Conservation (phyloP, 345 rosid genomes). For the Streptanthus diversifolius region DNA sequence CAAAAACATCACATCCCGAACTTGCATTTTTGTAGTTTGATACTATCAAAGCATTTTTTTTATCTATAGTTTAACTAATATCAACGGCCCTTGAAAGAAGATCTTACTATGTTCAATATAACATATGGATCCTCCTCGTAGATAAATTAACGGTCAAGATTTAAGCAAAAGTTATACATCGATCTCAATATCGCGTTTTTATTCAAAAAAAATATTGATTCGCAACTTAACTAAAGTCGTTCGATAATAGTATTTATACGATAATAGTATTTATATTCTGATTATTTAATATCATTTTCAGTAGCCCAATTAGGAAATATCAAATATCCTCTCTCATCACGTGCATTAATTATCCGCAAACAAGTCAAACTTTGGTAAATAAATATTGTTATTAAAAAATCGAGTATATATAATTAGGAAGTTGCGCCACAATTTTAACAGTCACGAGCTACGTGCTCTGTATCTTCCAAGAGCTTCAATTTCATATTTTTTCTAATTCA, state of each 20-base stretch:
- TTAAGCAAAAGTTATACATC: not conserved
- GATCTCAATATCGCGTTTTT: not conserved
- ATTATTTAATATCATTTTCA: not conserved
- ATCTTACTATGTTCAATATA: not conserved
- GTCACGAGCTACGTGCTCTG: slow-evolving; percentile 33
- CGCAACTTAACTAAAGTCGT: not conserved
- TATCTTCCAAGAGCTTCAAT: slow-evolving; percentile 10
- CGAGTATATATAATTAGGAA: slow-evolving; percentile 12
- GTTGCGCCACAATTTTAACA: slow-evolving; percentile 10
- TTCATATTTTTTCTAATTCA: not conserved
- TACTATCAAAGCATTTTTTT: not conserved
- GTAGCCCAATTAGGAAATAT: slow-evolving; percentile 14
- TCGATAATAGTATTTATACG: not conserved
- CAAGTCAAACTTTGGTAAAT: not conserved
- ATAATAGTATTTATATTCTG: not conserved
- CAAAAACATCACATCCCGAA: slow-evolving; percentile 2
- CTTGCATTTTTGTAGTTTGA: not conserved
- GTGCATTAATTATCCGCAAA: slow-evolving; percentile 3
- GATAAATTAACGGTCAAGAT: not conserved
- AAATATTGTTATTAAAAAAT: not conserved
- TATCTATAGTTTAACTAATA: not conserved
- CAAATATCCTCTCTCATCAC: slow-evolving; percentile 23
- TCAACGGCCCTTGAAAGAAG: not conserved
- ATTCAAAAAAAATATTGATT: too few species aligned
- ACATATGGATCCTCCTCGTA: not conserved